Conservation (phyloP, 148 eudicot genomes). For the Mesembryanthemum crystallinum region DNA sequence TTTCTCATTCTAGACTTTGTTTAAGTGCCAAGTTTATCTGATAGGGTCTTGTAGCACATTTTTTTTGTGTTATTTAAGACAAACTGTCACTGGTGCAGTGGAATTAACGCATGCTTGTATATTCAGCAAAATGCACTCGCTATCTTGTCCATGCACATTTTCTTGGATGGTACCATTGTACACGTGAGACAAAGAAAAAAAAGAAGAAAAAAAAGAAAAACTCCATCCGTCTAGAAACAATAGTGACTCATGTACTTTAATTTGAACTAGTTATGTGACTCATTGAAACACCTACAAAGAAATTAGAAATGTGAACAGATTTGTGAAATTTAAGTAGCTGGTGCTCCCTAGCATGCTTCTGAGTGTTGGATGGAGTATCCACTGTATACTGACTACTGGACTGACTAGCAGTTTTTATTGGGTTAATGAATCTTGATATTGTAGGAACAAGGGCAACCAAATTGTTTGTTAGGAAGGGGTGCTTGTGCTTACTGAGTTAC, state of each 20-base stretch:
- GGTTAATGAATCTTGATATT: background rate
- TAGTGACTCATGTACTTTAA: background rate
- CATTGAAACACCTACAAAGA: background rate
- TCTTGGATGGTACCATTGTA: no score
- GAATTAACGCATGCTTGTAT: background rate
- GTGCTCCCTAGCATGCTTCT: no score
- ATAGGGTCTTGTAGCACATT: background rate
- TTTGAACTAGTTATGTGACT: background rate
- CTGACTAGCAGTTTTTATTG: background rate
- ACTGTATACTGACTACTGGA: no score
- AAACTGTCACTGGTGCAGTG: background rate
- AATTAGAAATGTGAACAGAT: background rate
- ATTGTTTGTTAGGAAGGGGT: no score
- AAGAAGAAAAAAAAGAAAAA: no score
- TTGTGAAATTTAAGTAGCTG: background rate
- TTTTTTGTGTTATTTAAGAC: background rate
- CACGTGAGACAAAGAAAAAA: no score
- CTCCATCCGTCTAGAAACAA: background rate
- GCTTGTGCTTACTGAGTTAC: no score
- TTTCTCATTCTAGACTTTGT: background rate
- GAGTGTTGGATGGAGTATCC: no score
- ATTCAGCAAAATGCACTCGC: background rate
- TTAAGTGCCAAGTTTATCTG: background rate
- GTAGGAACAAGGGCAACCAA: background rate
- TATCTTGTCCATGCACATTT: background rate